Base-by-base conservation (phyloP, 2,329 filamentous ascomycete species). In the Pseudogymnoascus sp. region DNA sequence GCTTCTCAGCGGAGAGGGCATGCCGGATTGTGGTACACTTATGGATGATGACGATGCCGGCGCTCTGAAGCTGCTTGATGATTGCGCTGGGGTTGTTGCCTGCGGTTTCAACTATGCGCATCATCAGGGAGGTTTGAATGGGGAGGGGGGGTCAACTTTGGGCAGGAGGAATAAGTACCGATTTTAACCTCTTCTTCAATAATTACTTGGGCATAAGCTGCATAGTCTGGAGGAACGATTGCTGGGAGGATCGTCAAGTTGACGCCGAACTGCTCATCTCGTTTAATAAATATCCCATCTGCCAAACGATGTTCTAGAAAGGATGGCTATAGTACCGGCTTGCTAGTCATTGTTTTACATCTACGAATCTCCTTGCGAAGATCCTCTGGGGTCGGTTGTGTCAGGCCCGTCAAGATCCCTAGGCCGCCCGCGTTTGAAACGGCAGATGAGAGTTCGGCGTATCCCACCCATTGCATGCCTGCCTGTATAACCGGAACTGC, bases 11-110 rank as follows among this genome's bases (percentile, higher is more conserved):
- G 65, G 88, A 90, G 74, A 90, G 85, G 24, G 93, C 93, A 74
- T 97, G 93, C 60, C 91, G 82, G 78, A 97, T 93, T 4, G 90
- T 93, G 14, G 93, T 97, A 81, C 93, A 96, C 79, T 97, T 97
- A 84, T 97, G 93, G 64, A 97, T 80, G 69, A 97, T 85, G 63
- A 82, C 91, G 72, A 85, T 83, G 65, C 85, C 86, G 4, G 89
- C 89, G 65, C 83, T 83, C 79, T 96, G 97, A 59, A 97, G 83
- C 79, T 90, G 85, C 72, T 83, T 80, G 75, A 97, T 96, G 67
- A 97, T 88, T 3, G 91, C 91, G 1, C 91, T 93, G 0, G 93
- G 93, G 71, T 81, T 87, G 80, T 95, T 95, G 61, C 91, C 91
- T 2, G 91, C 91, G 5, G 91, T 96, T 78, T 96, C 93, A 70